Evolutionary conservation across 176 grass and related monocot genomes (phyloP).

Genomic region (Phragmites australis): DNA sequence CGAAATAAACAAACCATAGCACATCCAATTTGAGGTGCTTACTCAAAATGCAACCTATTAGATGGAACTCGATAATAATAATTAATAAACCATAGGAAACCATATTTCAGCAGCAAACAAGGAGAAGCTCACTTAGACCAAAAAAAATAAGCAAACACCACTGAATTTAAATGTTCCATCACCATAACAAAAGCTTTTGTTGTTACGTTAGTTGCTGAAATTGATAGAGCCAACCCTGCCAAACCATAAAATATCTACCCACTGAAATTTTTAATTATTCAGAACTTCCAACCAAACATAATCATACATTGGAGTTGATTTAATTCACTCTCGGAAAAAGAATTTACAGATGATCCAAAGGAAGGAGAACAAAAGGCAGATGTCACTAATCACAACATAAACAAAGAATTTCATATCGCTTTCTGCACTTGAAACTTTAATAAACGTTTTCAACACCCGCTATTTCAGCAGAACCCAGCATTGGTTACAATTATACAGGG

Average conservation of each 20-base stretch:
- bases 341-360: background rate
- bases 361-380: background rate
- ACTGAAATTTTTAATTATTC: background rate
- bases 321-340: background rate
- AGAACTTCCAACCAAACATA: background rate
- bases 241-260: background rate
- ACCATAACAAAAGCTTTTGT: background rate
- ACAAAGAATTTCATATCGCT: background rate
- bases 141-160: background rate
- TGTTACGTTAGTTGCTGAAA: background rate
- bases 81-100: background rate
- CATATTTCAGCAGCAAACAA: slow-evolving; percentile 3
- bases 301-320: background rate
- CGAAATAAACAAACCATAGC: background rate
- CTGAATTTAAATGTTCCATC: background rate
- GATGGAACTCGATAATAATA: background rate
- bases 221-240: background rate
- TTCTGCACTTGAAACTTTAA: background rate
- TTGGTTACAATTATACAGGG: background rate
- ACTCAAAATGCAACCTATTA: background rate
- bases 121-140: background rate
- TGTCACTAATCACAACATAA: background rate
- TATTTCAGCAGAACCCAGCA: background rate
- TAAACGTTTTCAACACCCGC: background rate
- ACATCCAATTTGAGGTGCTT: background rate